Conservation (phyloP, 208 protist genomes). For the Kentomonas sorsogonicus region DNA sequence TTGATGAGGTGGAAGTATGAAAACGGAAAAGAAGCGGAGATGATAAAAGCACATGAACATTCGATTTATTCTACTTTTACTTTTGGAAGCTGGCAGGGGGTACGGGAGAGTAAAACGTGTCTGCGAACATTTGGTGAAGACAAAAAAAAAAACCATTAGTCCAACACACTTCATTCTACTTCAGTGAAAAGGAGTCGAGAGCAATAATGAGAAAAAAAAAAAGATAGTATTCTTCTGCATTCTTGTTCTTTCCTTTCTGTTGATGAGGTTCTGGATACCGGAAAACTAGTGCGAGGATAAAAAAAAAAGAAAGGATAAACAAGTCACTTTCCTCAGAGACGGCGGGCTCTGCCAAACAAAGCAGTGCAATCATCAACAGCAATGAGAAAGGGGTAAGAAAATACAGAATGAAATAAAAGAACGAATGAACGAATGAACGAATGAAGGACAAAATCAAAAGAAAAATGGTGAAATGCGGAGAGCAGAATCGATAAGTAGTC, state of each 20-base stretch:
- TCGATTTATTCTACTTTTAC: too few relatives aligned
- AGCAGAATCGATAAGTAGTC: not conserved
- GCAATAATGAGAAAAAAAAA: not conserved
- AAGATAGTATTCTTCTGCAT: not conserved
- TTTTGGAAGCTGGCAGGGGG: too few relatives aligned
- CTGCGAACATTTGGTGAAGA: not conserved
- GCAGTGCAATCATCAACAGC: too few relatives aligned
- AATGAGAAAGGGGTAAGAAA: not conserved
- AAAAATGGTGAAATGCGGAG: not conserved
- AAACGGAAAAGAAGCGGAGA: slow-evolving; percentile 1
- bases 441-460: not conserved
- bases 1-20: not conserved
- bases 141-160: too few relatives aligned
- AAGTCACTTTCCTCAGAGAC: too few relatives aligned
- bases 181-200: too few relatives aligned
- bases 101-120: too few relatives aligned
- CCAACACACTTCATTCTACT: too few relatives aligned
- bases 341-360: too few relatives aligned
- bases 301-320: not conserved
- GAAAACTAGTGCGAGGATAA: not conserved
- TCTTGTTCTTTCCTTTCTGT: not conserved
- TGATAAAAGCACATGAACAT: too few relatives aligned
- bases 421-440: not conserved
- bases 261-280: not conserved
- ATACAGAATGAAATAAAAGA: too few relatives aligned